Evolutionary conservation across 768 basidiomycete genomes (phyloP), one percentile per base, ranked within the genome.

Genomic region (Collybia mongolica): DNA sequence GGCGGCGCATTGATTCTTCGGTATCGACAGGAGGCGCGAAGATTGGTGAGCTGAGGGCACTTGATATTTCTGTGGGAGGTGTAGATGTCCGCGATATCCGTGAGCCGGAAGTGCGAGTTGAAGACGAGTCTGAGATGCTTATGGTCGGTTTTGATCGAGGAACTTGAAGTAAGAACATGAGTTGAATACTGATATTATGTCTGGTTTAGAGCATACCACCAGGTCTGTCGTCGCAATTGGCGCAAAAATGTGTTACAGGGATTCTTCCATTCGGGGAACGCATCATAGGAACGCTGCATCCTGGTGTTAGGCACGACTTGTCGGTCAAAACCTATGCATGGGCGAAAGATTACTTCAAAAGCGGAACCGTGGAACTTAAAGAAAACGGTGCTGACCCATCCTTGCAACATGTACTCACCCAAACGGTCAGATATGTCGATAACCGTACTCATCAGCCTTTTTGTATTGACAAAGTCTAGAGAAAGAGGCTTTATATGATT

Each of bases 61-160:
- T 79, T 15, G 88, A 88, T 6, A 86, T 59, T 55, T 92, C 89
- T 6, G 91, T 93, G 5, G 85, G 82, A 18, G 90, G 88, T 1
- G 90, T 93, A 1, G 89, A 89, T 39, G 82, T 70, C 15, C 83
- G 76, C 24, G 88, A 88, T 38, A 68, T 53, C 48, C 72, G 71
- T 17, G 83, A 82, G 48, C 70, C 72, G 3, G 80, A 80, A 6
- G 79, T 75, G 28, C 66, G 56, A 49, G 72, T 79, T 5, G 74
- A 68, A 53, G 71, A 44, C 52, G 67, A 54, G 61, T 65, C 52
- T 53, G 71, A 58, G 37, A 46, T 39, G 28, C 23, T 49, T 39
- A 49, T 22, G 24, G 39, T 28, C 32, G 46, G 50, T 26, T 56
- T 38, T 41, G 49, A 28, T 35, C 54, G 49, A 36, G 53, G 39